phyloP scores from a whole-genome alignment of 371 early-diverging fungal species.

The Circinella umbellata region DNA sequence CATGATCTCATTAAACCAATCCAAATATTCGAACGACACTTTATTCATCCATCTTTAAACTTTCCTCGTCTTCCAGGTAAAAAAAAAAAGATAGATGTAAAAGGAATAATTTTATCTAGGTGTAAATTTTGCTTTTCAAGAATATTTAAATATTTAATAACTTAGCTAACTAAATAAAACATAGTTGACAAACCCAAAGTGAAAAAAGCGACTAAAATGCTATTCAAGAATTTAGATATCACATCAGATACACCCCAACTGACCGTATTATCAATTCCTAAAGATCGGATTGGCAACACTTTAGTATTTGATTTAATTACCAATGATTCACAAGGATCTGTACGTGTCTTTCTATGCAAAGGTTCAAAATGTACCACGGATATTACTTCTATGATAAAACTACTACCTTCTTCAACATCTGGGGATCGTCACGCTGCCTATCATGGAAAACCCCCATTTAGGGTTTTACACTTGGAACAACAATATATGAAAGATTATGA shows the following conservation, averaged over 20 bases:
- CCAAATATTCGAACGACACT: neutral
- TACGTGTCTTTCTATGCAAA: conserved; percentile 2
- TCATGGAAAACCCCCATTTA: neutral
- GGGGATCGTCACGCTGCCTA: conserved; percentile 24
- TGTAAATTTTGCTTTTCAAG: too few relatives aligned
- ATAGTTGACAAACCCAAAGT: neutral
- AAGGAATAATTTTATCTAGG: too few relatives aligned
- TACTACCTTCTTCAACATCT: conserved; percentile 6
- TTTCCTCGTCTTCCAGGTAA: neutral
- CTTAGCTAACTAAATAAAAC: too few relatives aligned
- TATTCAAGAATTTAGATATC: neutral
- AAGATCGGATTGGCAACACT: neutral
- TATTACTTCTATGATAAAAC: neutral
- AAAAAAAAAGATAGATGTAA: too few relatives aligned
- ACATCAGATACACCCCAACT: neutral
- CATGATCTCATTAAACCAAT: neutral
- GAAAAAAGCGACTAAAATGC: neutral
- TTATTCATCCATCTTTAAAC: neutral
- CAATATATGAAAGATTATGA: conserved; percentile 8
- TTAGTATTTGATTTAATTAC: neutral
- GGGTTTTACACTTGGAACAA: conserved; percentile 20
- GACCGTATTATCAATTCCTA: neutral
- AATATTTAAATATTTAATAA: too few relatives aligned
- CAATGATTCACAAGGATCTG: neutral
- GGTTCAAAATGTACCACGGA: neutral